Base-by-base conservation (phyloP, 2,329 filamentous ascomycete genomes). In the Aspergillus sp. region DNA sequence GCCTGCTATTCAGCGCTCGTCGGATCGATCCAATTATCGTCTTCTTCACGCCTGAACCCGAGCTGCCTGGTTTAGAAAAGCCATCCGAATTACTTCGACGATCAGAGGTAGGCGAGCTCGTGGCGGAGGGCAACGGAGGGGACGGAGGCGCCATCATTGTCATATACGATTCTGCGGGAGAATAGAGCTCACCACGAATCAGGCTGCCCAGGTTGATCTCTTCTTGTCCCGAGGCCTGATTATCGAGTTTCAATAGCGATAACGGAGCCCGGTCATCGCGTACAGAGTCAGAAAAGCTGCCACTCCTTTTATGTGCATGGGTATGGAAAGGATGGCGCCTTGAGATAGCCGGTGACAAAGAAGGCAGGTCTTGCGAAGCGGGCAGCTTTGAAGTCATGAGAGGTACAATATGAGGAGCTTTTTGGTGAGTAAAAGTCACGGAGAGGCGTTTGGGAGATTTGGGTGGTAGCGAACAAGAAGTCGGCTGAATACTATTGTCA, bases 11-110 rank as follows among this genome's bases (percentile, higher is more conserved):
- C 45, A 96, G 71, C 5, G 87, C 92, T 57, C 90, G 85, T 16
- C 91, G 87, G 35, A 97, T 89, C 56, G 89, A 93, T 6, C 91
- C 89, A 47, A 99, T 80, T 0, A 97, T 81, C 61, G 86, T 94
- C 70, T 87, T 92, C 80, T 87, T 92, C 80, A 96, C 89, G 2
- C 89, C 90, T 30, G 88, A 87, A 20, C 61, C 65, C 8, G 69
- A 60, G 26, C 61, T 47, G 36, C 62, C 56, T 7, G 61, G 54
- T 46, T 67, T 72, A 5, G 61, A 45, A 24, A 56, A 57, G 7
- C 57, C 60, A 16, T 70, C 64, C 3, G 61, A 57, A 30, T 62
- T 68, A 44, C 66, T 70, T 42, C 65, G 66, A 33, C 65, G 63
- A 53, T 67, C 63, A 14, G 55, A 30, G 9, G 54, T 61, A 17